phyloP scores from a whole-genome alignment of 495 filamentous ascomycete genomes.

The Hypoxylon perforatum region DNA sequence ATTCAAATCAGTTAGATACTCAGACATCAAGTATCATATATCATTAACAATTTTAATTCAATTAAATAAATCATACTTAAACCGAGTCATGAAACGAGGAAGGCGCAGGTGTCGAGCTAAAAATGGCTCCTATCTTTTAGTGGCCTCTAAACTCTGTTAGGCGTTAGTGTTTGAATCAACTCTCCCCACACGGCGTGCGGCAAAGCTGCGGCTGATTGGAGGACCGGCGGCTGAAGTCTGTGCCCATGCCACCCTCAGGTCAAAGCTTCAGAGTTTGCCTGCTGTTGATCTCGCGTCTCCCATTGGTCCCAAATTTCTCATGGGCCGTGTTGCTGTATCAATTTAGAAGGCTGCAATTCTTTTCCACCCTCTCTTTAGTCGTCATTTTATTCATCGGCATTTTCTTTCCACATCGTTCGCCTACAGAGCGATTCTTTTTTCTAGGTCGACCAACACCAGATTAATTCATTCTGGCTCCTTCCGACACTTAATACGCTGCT shows the following conservation, averaged over 20 bases:
- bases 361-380: slow-evolving; percentile 4
- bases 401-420: neutral
- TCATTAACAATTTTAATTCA: no score
- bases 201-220: neutral
- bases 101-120: no score
- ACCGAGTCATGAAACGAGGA: no score
- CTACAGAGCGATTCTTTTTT: neutral
- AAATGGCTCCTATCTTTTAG: no score
- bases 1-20: no score
- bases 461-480: neutral
- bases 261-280: slow-evolving; percentile 21
- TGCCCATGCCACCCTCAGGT: neutral
- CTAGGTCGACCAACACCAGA: neutral
- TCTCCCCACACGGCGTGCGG: neutral
- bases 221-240: neutral
- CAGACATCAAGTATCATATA: no score
- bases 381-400: neutral
- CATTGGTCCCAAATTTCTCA: slow-evolving; percentile 37
- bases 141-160: no score
- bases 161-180: neutral
- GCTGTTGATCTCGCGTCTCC: slow-evolving; percentile 30
- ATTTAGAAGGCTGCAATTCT: slow-evolving; percentile 39
- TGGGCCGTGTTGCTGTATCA: slow-evolving; percentile 18
- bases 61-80: no score
- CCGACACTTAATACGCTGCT: neutral